Evolutionary conservation across 176 grass and related monocot species (phyloP).

Genomic region (Phoenix dactylifera): DNA sequence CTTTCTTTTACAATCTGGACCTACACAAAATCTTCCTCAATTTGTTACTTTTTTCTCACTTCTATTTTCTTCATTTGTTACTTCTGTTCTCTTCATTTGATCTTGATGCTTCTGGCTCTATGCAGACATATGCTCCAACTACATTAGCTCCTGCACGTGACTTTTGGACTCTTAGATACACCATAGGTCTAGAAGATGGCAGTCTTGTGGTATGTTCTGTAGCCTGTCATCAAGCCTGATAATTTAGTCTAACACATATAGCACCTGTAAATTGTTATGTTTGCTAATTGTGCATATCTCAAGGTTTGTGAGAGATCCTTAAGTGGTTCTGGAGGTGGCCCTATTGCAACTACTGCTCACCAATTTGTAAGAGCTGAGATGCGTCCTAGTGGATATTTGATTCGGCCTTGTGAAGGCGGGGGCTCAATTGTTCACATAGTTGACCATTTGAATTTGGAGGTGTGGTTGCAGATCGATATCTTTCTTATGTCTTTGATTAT

Average conservation of each 20-base stretch:
- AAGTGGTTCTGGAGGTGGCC: slow-evolving; percentile 71
- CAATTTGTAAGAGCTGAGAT: slow-evolving; percentile 99
- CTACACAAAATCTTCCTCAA: background rate
- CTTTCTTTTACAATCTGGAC: background rate
- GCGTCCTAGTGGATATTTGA: slow-evolving; percentile 88
- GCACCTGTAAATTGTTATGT: background rate
- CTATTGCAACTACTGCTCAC: slow-evolving; percentile 45
- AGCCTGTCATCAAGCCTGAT: background rate
- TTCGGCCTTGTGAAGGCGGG: slow-evolving; percentile 81
- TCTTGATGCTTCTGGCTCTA: background rate
- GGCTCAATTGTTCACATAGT: slow-evolving; percentile 96
- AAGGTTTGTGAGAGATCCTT: slow-evolving; percentile 97
- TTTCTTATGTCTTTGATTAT: no score
- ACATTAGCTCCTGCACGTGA: slow-evolving; percentile 90
- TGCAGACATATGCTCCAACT: slow-evolving; percentile 92
- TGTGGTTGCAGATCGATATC: slow-evolving; percentile 11
- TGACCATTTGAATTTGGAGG: slow-evolving; percentile 93
- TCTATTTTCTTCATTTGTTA: background rate
- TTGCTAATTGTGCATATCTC: slow-evolving; percentile 13
- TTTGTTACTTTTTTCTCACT: background rate
- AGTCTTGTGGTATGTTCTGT: slow-evolving; percentile 62
- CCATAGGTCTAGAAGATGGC: slow-evolving; percentile 69
- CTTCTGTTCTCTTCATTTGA: slow-evolving; percentile 10
- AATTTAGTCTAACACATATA: no score
- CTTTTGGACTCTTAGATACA: slow-evolving; percentile 96